These are phyloP conservation scores for Boechera retrofracta DNA, from an alignment of 345 rosid species.

Conservation along the genomic window DNA sequence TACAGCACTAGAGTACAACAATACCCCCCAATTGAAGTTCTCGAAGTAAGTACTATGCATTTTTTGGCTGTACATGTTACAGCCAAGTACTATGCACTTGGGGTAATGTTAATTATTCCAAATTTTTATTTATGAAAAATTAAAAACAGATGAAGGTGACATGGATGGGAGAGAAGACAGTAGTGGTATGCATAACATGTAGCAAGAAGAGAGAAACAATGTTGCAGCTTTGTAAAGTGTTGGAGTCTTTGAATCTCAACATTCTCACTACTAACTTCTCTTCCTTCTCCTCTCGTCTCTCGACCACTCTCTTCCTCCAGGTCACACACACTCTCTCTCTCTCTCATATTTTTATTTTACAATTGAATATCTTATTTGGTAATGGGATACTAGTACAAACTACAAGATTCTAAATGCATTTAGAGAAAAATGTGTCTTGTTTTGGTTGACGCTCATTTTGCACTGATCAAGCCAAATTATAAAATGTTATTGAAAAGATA, in stretches of 20 bases:
- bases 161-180: constrained; percentile 71
- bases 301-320: constrained; percentile 82
- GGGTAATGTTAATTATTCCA: neutral
- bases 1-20: constrained; percentile 45
- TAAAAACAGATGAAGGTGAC: constrained; percentile 68
- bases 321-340: constrained; percentile 30
- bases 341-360: neutral
- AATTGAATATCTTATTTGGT: neutral
- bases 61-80: no score
- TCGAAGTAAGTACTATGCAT: constrained; percentile 44
- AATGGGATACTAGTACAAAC: neutral
- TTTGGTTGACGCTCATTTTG: neutral
- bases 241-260: constrained; percentile 83
- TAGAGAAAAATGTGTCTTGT: neutral
- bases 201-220: constrained; percentile 80
- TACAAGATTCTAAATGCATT: neutral
- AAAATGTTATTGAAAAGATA: neutral
- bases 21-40: constrained; percentile 66
- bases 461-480: neutral
- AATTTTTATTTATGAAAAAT: neutral
- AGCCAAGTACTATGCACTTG: neutral
- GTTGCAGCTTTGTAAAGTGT: constrained; percentile 78
- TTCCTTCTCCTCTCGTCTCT: constrained; percentile 68
- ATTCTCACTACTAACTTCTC: constrained; percentile 77
- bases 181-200: constrained; percentile 82